Conservation (phyloP, 169 alveolate species). For the Babesia bovis region DNA sequence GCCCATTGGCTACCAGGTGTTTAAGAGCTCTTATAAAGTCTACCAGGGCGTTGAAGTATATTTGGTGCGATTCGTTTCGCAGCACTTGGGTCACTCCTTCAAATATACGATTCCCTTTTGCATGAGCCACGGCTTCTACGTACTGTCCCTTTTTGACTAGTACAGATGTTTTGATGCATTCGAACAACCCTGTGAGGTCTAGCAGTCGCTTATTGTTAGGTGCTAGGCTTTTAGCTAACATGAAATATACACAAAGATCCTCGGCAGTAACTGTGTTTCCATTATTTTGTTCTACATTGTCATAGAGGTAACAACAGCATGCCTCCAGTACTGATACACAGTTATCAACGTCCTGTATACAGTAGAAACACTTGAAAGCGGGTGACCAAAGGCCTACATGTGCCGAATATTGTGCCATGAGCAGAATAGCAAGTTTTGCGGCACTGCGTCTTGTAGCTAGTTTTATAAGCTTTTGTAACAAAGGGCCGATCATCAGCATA, state of each 20-base stretch:
- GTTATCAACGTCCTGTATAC: conserved; percentile 62
- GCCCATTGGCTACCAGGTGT: conserved; percentile 49
- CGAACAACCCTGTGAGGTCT: conserved; percentile 45
- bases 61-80: conserved; percentile 66
- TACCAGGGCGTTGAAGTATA: conserved; percentile 63
- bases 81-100: conserved; percentile 36
- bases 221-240: conserved; percentile 52
- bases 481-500: conserved; percentile 61
- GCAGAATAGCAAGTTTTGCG: conserved; percentile 58
- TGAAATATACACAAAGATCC: conserved; percentile 53
- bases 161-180: conserved; percentile 54
- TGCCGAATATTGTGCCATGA: conserved; percentile 64
- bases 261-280: conserved; percentile 11
- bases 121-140: conserved; percentile 44
- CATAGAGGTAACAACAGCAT: conserved; percentile 64
- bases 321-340: conserved; percentile 64
- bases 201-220: conserved; percentile 57
- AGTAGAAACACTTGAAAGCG: conserved; percentile 66
- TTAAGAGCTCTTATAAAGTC: conserved; percentile 57
- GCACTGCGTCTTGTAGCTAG: conserved; percentile 47
- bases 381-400: conserved; percentile 60
- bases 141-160: conserved; percentile 35
- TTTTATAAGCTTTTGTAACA: conserved; percentile 59
- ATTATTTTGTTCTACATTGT: neutral
- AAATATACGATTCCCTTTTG: conserved; percentile 41